Evolutionary conservation across 768 basidiomycete species (phyloP).

Genomic region (Royoungia palumana): DNA sequence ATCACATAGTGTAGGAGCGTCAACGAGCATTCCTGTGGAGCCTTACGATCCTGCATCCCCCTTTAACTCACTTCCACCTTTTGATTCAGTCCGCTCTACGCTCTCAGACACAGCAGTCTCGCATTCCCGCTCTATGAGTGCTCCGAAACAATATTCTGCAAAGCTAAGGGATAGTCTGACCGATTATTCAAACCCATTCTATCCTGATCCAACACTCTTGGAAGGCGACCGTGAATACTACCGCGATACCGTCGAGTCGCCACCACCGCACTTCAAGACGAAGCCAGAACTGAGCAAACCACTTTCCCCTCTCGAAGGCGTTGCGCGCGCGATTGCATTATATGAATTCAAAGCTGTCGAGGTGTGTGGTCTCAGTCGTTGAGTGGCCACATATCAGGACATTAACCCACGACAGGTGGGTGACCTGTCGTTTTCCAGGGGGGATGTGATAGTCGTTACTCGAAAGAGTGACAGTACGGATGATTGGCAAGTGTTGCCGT

Average conservation of each 20-base stretch:
- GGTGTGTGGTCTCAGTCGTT: slow-evolving; percentile 35
- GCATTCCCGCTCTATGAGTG: slow-evolving; percentile 36
- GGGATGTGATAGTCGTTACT: slow-evolving; percentile 67
- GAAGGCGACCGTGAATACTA: slow-evolving; percentile 18
- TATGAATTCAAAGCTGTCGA: slow-evolving; percentile 73
- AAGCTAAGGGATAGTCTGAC: neutral
- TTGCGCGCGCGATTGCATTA: slow-evolving; percentile 70
- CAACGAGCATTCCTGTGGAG: slow-evolving; percentile 16
- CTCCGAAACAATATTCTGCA: slow-evolving; percentile 22
- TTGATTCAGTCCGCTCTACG: slow-evolving; percentile 30
- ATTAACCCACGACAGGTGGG: slow-evolving; percentile 47
- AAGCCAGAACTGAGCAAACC: slow-evolving; percentile 51
- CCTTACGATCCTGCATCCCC: slow-evolving; percentile 34
- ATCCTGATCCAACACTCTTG: slow-evolving; percentile 15
- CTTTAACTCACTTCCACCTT: slow-evolving; percentile 35
- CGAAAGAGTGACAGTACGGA: slow-evolving; percentile 69
- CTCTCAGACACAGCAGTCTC: slow-evolving; percentile 28
- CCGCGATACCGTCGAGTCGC: slow-evolving; percentile 8
- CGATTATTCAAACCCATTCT: slow-evolving; percentile 30
- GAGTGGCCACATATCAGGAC: neutral
- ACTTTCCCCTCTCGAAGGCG: slow-evolving; percentile 52
- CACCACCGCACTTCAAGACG: slow-evolving; percentile 38
- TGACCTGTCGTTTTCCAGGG: slow-evolving; percentile 73
- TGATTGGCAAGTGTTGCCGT: slow-evolving; percentile 55
- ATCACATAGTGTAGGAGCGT: slow-evolving; percentile 16